A percentile compares a stretch with the other conserved stretches of the same genome.
phyloP scores from a whole-genome alignment of 2,329 filamentous ascomycete species.

The Fusarium annulatum region DNA sequence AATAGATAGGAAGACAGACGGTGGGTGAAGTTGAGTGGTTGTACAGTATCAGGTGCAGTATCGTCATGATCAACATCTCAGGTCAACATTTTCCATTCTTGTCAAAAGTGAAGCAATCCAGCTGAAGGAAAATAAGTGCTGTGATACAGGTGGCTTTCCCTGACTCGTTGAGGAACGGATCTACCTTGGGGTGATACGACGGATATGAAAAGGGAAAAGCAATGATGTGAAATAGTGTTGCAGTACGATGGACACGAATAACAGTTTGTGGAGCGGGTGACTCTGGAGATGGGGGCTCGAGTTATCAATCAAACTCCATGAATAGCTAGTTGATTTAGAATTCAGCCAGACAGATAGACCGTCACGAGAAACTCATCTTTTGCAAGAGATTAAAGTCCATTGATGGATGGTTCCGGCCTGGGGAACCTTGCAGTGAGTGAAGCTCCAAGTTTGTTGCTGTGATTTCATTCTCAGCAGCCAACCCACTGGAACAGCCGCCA shows the following conservation, averaged over 20 bases:
- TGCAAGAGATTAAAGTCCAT: neutral
- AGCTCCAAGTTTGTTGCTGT: conserved; percentile 5
- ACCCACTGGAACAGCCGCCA: conserved; percentile 34
- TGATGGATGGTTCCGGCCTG: conserved; percentile 3
- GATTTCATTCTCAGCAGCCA: conserved; percentile 31
- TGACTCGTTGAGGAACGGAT: conserved; percentile 29
- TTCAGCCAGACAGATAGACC: neutral
- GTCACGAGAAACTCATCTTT: neutral
- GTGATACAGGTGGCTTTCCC: conserved; percentile 7
- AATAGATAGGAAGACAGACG: neutral
- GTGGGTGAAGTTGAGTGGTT: conserved; percentile 2
- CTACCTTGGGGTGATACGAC: conserved; percentile 27
- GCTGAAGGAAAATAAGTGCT: neutral
- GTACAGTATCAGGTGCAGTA: conserved; percentile 22
- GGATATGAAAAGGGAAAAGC: conserved; percentile 7
- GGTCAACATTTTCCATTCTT: conserved; percentile 32
- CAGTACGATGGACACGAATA: neutral
- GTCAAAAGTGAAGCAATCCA: conserved; percentile 19
- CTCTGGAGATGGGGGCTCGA: conserved; percentile 8
- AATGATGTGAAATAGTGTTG: conserved; percentile 7
- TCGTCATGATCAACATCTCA: conserved; percentile 34
- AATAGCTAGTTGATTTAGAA: neutral
- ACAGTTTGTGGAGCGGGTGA: neutral
- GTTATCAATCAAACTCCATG: conserved; percentile 17
- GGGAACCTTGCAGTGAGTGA: conserved; percentile 32